Evolutionary conservation across 2,329 filamentous ascomycete species (phyloP), one percentile per base, ranked within the genome.

Genomic region (Bipolaris bicolor): DNA sequence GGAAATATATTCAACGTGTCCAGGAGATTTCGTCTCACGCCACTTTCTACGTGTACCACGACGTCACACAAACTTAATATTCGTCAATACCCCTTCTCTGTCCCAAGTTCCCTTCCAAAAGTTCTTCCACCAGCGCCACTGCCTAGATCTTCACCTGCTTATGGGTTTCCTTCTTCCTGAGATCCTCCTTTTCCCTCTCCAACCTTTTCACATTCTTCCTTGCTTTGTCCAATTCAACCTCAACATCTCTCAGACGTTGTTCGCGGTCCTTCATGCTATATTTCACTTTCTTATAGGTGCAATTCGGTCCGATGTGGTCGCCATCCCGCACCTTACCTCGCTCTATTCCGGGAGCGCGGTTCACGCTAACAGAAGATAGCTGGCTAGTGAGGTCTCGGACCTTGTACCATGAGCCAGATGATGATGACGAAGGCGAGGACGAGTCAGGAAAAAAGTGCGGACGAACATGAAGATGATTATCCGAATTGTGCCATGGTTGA

Each of bases 151-250:
- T 49, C 10, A 20, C 47, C 15, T 56, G 20, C 6, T 13, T 24
- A 20, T 24, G 39, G 3, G 20, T 41, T 34, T 61, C 52, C 15
- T 24, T 43, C 39, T 61, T 52, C 15, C 31, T 39, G 5, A 31
- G 44, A 9, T 31, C 20, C 46, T 54, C 52, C 9, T 40, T 55
- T 15, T 55, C 45, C 31, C 18, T 41, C 22, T 54, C 54, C 29
- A 60, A 16, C 15, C 22, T 47, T 7, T 15, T 36, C 33, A 44
- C 7, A 33, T 54, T 40, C 11, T 57, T 50, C 9, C 33, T 57
- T 34, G 55, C 58, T 11, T 40, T 41, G 15, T 50, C 46, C 22
- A 57, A 34, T 6, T 57, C 45, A 10, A 36, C 13, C 10, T 54
- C 50, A 13, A 49, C 43, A 33, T 54, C 50, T 15, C 29, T 37